Percentiles rank a stretch among this genome's conserved stretches.
These are phyloP conservation scores for Aquilaria yunnanensis DNA, from an alignment of 345 rosid species.

Conservation along the genomic window DNA sequence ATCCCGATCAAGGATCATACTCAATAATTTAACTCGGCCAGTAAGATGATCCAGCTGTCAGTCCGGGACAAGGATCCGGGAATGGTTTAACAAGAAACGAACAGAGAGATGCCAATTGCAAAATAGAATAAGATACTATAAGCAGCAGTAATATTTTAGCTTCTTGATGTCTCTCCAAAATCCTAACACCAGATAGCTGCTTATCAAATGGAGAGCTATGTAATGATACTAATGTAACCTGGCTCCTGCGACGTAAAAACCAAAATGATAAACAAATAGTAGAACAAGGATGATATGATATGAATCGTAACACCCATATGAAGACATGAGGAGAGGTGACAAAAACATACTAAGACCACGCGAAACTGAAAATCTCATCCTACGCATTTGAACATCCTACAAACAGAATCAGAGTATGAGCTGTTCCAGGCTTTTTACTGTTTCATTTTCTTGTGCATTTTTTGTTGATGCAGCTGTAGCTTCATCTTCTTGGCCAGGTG, in stretches of 20 bases:
- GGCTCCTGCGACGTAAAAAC: constrained; percentile 23
- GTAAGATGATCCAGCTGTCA: neutral
- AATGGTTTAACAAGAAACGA: neutral
- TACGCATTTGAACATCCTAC: constrained; percentile 3
- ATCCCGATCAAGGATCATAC: too few relatives aligned
- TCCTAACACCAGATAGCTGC: constrained; percentile 5
- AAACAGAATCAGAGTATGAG: constrained; percentile 42
- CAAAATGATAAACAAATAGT: neutral
- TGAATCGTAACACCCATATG: constrained; percentile 21
- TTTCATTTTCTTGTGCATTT: constrained; percentile 29
- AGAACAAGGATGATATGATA: constrained; percentile 12
- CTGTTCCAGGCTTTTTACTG: constrained; percentile 41
- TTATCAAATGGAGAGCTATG: constrained; percentile 18
- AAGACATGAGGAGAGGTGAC: constrained; percentile 17
- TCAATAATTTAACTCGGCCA: too few relatives aligned
- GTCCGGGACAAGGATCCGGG: neutral
- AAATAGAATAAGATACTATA: neutral
- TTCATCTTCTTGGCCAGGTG: constrained; percentile 22
- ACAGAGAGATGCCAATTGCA: neutral
- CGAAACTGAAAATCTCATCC: constrained; percentile 13
- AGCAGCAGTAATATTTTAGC: neutral
- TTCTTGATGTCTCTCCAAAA: constrained; percentile 5
- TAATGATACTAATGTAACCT: constrained; percentile 25
- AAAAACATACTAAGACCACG: constrained; percentile 28
- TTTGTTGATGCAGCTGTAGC: constrained; percentile 17